These are phyloP conservation scores for Lachnellula cervina DNA, from an alignment of 2,329 filamentous ascomycete genomes.

Conservation along the genomic window DNA sequence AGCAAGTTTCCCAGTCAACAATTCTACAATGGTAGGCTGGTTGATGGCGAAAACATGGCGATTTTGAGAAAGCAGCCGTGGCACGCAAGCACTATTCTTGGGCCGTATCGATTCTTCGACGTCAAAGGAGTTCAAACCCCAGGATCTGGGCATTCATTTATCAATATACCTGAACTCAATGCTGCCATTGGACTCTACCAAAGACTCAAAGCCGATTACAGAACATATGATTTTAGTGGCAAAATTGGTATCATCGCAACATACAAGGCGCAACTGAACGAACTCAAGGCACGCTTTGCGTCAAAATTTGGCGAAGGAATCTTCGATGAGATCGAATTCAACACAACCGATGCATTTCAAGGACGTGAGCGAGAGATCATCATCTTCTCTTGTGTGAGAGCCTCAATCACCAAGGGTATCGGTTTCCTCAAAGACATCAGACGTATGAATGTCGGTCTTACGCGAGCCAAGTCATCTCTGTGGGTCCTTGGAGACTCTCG, in stretches of 20 bases:
- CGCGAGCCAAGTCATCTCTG: conserved; percentile 90
- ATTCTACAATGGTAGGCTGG: conserved; percentile 85
- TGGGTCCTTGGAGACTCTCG: conserved; percentile 94
- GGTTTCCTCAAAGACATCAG: conserved; percentile 98
- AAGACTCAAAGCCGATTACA: conserved; percentile 69
- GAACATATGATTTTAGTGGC: conserved; percentile 62
- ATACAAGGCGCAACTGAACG: conserved; percentile 87
- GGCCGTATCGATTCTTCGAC: conserved; percentile 96
- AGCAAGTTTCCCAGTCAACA: conserved; percentile 83
- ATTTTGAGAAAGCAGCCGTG: conserved; percentile 72
- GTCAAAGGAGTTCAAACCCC: conserved; percentile 81
- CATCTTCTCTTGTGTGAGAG: conserved; percentile 97
- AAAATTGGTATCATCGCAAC: conserved; percentile 97
- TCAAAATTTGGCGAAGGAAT: conserved; percentile 70
- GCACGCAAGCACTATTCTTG: conserved; percentile 77
- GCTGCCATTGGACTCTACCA: conserved; percentile 83
- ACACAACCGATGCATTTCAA: conserved; percentile 97
- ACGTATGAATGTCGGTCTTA: conserved; percentile 98
- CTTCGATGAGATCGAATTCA: conserved; percentile 83
- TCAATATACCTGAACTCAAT: conserved; percentile 82
- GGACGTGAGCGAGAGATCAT: conserved; percentile 96
- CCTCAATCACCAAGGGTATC: conserved; percentile 86
- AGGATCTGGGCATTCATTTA: conserved; percentile 82
- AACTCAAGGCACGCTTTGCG: conserved; percentile 71
- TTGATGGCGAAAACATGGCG: conserved; percentile 82